Base-by-base conservation (phyloP, 2,329 filamentous ascomycete species). In the Alternaria brassicae region DNA sequence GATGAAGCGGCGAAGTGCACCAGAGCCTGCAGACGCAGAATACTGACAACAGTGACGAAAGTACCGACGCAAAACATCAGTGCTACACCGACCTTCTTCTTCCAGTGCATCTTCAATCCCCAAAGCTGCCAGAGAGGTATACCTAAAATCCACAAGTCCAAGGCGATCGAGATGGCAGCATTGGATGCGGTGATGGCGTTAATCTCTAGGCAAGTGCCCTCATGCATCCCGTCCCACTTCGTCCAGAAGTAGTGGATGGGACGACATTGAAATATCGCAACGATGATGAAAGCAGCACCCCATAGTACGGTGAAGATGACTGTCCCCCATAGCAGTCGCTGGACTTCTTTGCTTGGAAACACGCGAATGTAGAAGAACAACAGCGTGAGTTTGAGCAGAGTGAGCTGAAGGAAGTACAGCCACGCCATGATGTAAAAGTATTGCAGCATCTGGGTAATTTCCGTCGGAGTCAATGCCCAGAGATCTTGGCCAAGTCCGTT, bases 401-500 rank as follows among this genome's bases (percentile, higher is more conserved):
- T 63, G 5, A 78, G 65, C 27, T 72, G 66, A 2, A 67, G 67
- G 49, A 75, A 77, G 62, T 78, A 79, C 23, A 78, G 62, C 13
- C 69, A 65, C 15, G 77, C 74, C 66, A 74, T 72, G 30, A 75
- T 60, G 61, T 77, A 79, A 50, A 78, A 78, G 40, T 53, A 70
- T 53, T 67, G 60, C 25, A 78, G 64, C 48, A 87, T 83, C 2
- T 71, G 67, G 15, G 79, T 82, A 36, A 87, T 79, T 23, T 80
- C 63, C 0, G 74, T 63, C 0, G 76, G 70, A 0, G 71, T 60
- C 6, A 86, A 61, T 0, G 82, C 82, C 84, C 84, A 86, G 27
- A 86, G 77, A 52, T 87, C 84, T 23, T 72, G 78, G 1, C 84
- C 83, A 6, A 86, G 72, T 1, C 84, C 85, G 32, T 71, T 65